Percentiles rank a stretch among this genome's conserved stretches.
Evolutionary conservation across 2,329 filamentous ascomycete genomes (phyloP).

Genomic region (Monosporascus ibericus): DNA sequence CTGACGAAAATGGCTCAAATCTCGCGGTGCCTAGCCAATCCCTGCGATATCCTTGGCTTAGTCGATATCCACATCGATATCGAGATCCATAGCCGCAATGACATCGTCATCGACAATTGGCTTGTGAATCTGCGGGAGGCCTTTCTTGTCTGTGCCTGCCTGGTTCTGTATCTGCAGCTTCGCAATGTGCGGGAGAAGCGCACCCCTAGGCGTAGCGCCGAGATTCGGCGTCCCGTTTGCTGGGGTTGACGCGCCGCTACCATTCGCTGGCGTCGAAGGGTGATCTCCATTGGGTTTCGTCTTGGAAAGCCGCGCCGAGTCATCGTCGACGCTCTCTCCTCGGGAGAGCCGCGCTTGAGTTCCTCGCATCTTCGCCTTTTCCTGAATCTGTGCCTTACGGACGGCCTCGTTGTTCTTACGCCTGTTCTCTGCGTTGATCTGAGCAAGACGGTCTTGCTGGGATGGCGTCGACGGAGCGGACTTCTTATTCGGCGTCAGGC

Average conservation of each 20-base stretch:
- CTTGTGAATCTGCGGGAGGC: constrained; percentile 65
- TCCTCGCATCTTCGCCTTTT: constrained; percentile 59
- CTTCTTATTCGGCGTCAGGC: constrained; percentile 49
- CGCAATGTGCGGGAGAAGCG: constrained; percentile 44
- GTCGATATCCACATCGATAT: constrained; percentile 84
- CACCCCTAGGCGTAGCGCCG: constrained; percentile 32
- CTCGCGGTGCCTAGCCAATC: too few species aligned
- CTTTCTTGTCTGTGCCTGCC: constrained; percentile 54
- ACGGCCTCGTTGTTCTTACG: constrained; percentile 81
- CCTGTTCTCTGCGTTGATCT: constrained; percentile 80
- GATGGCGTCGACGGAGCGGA: constrained; percentile 42
- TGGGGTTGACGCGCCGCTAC: constrained; percentile 45
- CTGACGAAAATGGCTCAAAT: too few species aligned
- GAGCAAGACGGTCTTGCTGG: constrained; percentile 77
- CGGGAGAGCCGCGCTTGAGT: constrained; percentile 56
- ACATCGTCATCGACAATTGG: constrained; percentile 87
- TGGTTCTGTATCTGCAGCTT: constrained; percentile 48
- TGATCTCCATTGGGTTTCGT: constrained; percentile 56
- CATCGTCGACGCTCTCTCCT: constrained; percentile 55
- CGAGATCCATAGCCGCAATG: constrained; percentile 81
- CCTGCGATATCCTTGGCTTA: constrained; percentile 6
- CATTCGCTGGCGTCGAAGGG: constrained; percentile 42
- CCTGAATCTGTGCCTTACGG: constrained; percentile 82
- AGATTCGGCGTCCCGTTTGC: constrained; percentile 47
- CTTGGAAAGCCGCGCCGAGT: constrained; percentile 56